phyloP scores from a whole-genome alignment of 2,329 filamentous ascomycete species.

The Penicillium aurantiogriseum region DNA sequence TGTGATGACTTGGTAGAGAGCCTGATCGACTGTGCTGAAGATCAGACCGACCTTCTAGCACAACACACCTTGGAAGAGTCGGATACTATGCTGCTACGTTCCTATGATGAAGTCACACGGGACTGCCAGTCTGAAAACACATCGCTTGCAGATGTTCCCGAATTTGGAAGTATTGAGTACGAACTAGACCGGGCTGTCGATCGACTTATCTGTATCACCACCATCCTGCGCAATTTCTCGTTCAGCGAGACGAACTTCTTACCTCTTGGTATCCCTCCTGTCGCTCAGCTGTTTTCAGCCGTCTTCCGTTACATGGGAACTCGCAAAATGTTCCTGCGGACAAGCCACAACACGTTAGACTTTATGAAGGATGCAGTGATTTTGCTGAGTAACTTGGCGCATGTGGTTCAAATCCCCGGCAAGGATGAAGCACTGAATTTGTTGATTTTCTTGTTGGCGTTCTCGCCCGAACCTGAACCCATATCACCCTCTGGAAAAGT shows the following conservation, averaged over 20 bases:
- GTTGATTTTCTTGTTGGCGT: conserved; percentile 84
- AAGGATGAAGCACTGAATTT: conserved; percentile 85
- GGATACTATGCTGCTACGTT: conserved; percentile 75
- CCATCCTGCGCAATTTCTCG: conserved; percentile 87
- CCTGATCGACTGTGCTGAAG: conserved; percentile 85
- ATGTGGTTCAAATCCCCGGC: conserved; percentile 74
- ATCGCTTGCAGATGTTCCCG: conserved; percentile 67
- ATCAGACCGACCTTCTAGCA: conserved; percentile 78
- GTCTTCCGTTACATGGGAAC: conserved; percentile 86
- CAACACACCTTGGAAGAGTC: conserved; percentile 83
- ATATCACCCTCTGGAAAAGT: conserved; percentile 56
- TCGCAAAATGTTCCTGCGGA: conserved; percentile 79
- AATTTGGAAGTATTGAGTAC: conserved; percentile 74
- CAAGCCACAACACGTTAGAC: conserved; percentile 80
- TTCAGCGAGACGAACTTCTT: conserved; percentile 77
- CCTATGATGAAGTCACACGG: conserved; percentile 85
- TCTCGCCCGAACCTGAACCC: conserved; percentile 76
- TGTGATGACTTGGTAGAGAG: conserved; percentile 89
- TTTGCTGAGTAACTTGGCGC: conserved; percentile 83
- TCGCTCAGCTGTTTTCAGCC: conserved; percentile 80
- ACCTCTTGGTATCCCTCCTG: conserved; percentile 69
- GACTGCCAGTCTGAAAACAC: conserved; percentile 73
- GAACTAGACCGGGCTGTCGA: conserved; percentile 84
- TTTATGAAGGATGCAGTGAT: conserved; percentile 96
- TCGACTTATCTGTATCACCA: conserved; percentile 83